A percentile compares a stretch with the other conserved stretches of the same genome.
Conservation (phyloP, 805 yeast genomes). For the Kluyveromyces wickerhamii region DNA sequence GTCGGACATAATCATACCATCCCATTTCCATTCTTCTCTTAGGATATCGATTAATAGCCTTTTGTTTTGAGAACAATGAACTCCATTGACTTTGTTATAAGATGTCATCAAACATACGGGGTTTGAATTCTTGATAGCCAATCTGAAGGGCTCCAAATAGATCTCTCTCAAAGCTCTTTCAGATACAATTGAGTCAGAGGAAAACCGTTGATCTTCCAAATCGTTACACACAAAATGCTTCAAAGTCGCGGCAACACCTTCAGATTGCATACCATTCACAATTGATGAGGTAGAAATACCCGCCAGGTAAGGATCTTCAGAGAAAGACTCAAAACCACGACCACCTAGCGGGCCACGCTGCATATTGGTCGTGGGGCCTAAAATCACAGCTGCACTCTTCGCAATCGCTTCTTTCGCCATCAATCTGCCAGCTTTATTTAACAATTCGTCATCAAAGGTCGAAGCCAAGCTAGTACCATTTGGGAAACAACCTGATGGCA, state of each 20-base stretch:
- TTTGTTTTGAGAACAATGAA: slow-evolving; percentile 43
- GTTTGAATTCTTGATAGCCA: slow-evolving; percentile 44
- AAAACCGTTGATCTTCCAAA: slow-evolving; percentile 46
- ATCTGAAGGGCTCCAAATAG: slow-evolving; percentile 54
- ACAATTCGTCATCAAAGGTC: slow-evolving; percentile 44
- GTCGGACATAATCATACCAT: slow-evolving; percentile 53
- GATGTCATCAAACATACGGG: slow-evolving; percentile 56
- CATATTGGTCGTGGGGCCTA: slow-evolving; percentile 47
- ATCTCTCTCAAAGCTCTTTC: slow-evolving; percentile 60
- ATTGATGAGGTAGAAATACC: slow-evolving; percentile 41
- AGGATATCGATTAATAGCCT: slow-evolving; percentile 38
- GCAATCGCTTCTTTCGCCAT: slow-evolving; percentile 49
- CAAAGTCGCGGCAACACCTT: slow-evolving; percentile 45
- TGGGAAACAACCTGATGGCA: slow-evolving; percentile 52
- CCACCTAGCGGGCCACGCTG: slow-evolving; percentile 55
- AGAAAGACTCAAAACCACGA: slow-evolving; percentile 52
- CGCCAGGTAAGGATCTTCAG: slow-evolving; percentile 50
- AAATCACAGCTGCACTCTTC: slow-evolving; percentile 43
- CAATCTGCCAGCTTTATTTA: slow-evolving; percentile 41
- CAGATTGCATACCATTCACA: slow-evolving; percentile 46
- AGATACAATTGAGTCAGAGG: slow-evolving; percentile 42
- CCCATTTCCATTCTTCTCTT: slow-evolving; percentile 49
- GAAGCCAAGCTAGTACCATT: slow-evolving; percentile 55
- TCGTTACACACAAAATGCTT: slow-evolving; percentile 62
- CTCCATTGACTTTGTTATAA: slow-evolving; percentile 57